Evolutionary conservation across 371 early-diverging fungal genomes (phyloP).

Genomic region (Gilbertella persicaria): DNA sequence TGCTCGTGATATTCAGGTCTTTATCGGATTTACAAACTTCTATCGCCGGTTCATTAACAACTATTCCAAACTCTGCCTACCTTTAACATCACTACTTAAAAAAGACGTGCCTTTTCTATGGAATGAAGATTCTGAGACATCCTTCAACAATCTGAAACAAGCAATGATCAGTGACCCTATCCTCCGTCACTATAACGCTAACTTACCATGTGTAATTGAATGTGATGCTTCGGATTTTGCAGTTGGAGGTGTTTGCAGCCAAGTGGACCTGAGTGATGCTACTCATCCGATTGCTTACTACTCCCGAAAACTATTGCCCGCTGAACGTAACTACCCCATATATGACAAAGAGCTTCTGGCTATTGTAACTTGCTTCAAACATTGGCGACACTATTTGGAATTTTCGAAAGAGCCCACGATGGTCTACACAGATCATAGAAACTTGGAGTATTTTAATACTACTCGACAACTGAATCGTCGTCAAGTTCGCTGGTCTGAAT

Average conservation of each 20-base stretch:
- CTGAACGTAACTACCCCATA: slow-evolving; percentile 47
- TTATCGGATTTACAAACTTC: slow-evolving; percentile 57
- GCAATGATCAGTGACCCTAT: slow-evolving; percentile 34
- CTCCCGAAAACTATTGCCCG: slow-evolving; percentile 28
- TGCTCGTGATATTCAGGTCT: slow-evolving; percentile 40
- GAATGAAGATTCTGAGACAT: slow-evolving; percentile 18
- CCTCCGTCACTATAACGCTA: slow-evolving; percentile 22
- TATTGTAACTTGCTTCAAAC: slow-evolving; percentile 36
- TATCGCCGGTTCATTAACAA: slow-evolving; percentile 51
- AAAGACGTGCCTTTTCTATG: slow-evolving; percentile 37
- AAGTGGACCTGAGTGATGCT: slow-evolving; percentile 22
- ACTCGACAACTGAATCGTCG: slow-evolving; percentile 29
- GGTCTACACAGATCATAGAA: slow-evolving; percentile 53
- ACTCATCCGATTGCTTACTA: slow-evolving; percentile 44
- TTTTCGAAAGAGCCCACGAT: slow-evolving; percentile 24
- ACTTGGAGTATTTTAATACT: slow-evolving; percentile 40
- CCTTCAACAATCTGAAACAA: slow-evolving; percentile 44
- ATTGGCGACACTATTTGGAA: slow-evolving; percentile 48
- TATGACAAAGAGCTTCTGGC: slow-evolving; percentile 58
- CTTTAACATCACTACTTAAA: slow-evolving; percentile 38
- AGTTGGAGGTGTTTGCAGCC: slow-evolving; percentile 46
- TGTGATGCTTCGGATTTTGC: slow-evolving; percentile 54
- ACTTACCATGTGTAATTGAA: slow-evolving; percentile 37
- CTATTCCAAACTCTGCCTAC: too few relatives aligned
- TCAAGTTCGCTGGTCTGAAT: slow-evolving; percentile 39